Percentiles rank a stretch among this genome's conserved stretches.
These are phyloP conservation scores for Umbelopsis isabellina DNA, from an alignment of 192 early-diverging fungal genomes.

Conservation along the genomic window DNA sequence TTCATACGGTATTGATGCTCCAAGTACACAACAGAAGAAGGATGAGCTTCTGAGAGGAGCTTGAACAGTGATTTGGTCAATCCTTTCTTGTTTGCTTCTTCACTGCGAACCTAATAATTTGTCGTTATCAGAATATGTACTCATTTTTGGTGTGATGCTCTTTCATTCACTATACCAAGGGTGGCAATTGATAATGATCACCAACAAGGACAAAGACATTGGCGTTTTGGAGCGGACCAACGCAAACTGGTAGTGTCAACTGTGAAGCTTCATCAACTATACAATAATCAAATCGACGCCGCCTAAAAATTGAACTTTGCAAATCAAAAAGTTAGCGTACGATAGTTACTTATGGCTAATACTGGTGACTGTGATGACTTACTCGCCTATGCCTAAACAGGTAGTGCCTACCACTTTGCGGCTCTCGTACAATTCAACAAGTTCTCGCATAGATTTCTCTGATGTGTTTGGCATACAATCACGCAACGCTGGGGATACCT, in stretches of 20 bases:
- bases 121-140: not conserved
- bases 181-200: constrained; percentile 94
- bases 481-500: constrained; percentile 24
- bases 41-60: constrained; percentile 79
- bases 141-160: too few relatives aligned
- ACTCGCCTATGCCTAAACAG: constrained; percentile 86
- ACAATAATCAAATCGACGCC: constrained; percentile 89
- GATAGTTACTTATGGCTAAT: not conserved
- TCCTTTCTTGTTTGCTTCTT: constrained; percentile 56
- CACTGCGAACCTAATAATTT: constrained; percentile 56
- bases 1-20: constrained; percentile 95
- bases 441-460: constrained; percentile 60
- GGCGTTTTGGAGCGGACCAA: constrained; percentile 85
- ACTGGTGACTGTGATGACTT: constrained; percentile 23
- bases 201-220: constrained; percentile 91
- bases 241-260: constrained; percentile 85
- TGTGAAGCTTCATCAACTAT: constrained; percentile 98
- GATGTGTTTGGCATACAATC: constrained; percentile 34
- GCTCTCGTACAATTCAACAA: constrained; percentile 62
- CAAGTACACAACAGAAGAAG: constrained; percentile 72
- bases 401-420: constrained; percentile 84
- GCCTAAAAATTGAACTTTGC: constrained; percentile 68
- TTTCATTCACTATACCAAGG: constrained; percentile 62
- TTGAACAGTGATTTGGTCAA: constrained; percentile 77
- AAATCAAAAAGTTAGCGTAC: constrained; percentile 7